Percentiles rank a stretch among this genome's conserved stretches.
These are phyloP conservation scores for Stromatinia cepivora DNA, from an alignment of 2,329 filamentous ascomycete genomes.

Conservation along the genomic window DNA sequence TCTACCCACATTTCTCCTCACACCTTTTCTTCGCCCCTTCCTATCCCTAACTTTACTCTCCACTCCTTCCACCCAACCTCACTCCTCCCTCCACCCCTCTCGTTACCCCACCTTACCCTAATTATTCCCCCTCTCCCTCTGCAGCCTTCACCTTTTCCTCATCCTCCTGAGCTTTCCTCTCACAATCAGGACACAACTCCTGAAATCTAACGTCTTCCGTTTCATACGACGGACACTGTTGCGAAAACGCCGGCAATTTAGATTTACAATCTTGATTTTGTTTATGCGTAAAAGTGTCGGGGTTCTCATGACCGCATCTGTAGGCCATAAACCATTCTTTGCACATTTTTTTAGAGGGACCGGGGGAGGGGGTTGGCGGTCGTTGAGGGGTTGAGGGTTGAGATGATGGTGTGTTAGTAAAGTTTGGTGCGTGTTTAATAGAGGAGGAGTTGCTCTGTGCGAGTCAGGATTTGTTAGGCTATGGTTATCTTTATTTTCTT, in stretches of 20 bases:
- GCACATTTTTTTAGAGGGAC: not conserved
- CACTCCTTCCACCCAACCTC: rapidly evolving
- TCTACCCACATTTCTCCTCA: not conserved
- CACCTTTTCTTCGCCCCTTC: not conserved
- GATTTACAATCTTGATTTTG: not conserved
- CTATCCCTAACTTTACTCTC: no score
- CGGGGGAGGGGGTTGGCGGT: not conserved
- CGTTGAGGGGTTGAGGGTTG: not conserved
- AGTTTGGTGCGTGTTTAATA: not conserved
- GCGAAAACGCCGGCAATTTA: not conserved
- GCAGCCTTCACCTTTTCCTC: not conserved
- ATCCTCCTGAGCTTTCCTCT: not conserved
- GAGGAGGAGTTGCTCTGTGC: no score
- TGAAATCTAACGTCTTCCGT: not conserved
- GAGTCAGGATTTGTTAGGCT: no score
- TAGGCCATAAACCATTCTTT: not conserved
- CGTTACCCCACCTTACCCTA: no score
- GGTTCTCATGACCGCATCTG: not conserved
- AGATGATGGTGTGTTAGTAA: not conserved
- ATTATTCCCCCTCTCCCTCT: no score
- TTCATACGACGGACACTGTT: not conserved
- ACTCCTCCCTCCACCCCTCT: not conserved
- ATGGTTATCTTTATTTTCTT: no score
- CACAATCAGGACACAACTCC: not conserved
- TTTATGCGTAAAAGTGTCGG: no score